Evolutionary conservation across 202 grass and related monocot species (phyloP).

Genomic region (Eragrostis tef): DNA sequence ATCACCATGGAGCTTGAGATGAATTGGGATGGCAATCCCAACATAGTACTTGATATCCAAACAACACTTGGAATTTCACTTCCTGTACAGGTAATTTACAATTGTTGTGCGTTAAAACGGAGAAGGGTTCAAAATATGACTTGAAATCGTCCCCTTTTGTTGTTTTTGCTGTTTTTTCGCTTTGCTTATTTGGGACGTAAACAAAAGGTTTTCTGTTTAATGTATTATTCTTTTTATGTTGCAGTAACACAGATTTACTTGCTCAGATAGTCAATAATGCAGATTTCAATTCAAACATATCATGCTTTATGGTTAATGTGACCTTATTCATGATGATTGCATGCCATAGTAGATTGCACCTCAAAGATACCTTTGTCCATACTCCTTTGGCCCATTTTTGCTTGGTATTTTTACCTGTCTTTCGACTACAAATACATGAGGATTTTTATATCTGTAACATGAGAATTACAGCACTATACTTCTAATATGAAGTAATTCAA

Average conservation of each 20-base stretch:
- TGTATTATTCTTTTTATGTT: background rate
- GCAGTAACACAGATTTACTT: background rate
- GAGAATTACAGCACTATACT: background rate
- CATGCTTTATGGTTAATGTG: background rate
- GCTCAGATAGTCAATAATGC: background rate
- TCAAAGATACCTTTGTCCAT: background rate
- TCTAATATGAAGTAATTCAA: background rate
- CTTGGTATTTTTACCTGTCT: background rate
- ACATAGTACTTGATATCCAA: constrained; percentile 85
- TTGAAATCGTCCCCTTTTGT: background rate
- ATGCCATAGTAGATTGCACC: background rate
- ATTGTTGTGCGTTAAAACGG: background rate
- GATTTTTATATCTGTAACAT: background rate
- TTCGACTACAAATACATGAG: background rate
- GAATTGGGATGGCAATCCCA: constrained; percentile 99
- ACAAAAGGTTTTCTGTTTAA: background rate
- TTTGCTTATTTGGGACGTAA: background rate
- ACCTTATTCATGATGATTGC: background rate
- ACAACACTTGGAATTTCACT: constrained; percentile 90
- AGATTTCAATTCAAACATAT: background rate
- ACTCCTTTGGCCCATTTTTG: background rate
- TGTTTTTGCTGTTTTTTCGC: background rate
- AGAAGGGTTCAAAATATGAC: background rate
- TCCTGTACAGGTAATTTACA: constrained; percentile 87
- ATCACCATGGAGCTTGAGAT: constrained; percentile 89